Conservation (phyloP, 116 monocot genomes). For the Phalaenopsis hybrid region DNA sequence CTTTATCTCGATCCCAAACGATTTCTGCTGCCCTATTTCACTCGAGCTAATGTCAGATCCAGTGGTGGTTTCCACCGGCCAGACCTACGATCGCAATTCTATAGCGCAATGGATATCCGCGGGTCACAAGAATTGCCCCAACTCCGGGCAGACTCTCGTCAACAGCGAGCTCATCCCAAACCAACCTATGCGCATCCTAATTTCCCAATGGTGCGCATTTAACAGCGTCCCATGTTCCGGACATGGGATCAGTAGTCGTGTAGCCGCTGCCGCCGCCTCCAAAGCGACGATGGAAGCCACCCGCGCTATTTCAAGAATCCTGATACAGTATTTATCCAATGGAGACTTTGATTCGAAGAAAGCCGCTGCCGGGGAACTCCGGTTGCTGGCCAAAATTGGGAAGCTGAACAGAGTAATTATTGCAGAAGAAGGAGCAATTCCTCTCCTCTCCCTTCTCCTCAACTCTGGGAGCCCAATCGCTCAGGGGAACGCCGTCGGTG, state of each 20-base stretch:
- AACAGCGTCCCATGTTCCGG: constrained; percentile 21
- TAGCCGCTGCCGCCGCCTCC: constrained; percentile 6
- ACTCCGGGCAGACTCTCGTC: constrained; percentile 31
- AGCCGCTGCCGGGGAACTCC: constrained; percentile 24
- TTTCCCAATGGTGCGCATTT: constrained; percentile 32
- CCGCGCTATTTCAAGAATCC: constrained; percentile 19
- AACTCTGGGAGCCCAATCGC: constrained; percentile 10
- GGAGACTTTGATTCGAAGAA: constrained; percentile 11
- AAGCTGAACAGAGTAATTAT: constrained; percentile 30
- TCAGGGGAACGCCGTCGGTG: constrained; percentile 40
- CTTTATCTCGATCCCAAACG: constrained; percentile 30
- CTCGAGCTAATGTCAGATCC: constrained; percentile 45
- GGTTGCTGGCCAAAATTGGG: constrained; percentile 35
- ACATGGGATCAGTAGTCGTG: neutral
- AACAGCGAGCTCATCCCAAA: constrained; percentile 30
- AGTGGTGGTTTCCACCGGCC: constrained; percentile 41
- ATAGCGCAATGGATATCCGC: constrained; percentile 43
- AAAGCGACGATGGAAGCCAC: constrained; percentile 26
- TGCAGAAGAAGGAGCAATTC: constrained; percentile 44
- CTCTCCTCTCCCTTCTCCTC: constrained; percentile 26
- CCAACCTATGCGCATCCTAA: constrained; percentile 27
- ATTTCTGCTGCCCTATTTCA: constrained; percentile 56
- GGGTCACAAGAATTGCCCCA: constrained; percentile 48
- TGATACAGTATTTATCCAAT: constrained; percentile 20
- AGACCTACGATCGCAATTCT: constrained; percentile 46